Percentiles rank a stretch among this genome's conserved stretches.
Conservation (phyloP, 106 monocot species). For the Alisma plantagoaquatica region DNA sequence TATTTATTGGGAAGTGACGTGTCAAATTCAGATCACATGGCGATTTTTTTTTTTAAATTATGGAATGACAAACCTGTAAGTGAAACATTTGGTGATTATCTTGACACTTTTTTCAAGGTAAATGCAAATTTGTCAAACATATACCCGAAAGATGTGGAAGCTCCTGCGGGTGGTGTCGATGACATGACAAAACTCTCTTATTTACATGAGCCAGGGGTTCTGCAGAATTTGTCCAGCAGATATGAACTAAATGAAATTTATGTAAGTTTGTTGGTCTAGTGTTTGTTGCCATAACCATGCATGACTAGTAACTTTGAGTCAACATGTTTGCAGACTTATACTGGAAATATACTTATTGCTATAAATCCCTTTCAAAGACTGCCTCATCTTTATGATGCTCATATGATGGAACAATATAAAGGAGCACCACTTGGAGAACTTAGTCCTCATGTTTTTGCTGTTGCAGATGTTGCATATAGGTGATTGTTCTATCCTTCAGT, state of each 20-base stretch:
- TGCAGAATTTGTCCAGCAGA: slow-evolving; percentile 7
- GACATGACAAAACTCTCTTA: slow-evolving; percentile 12
- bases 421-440: slow-evolving; percentile 71
- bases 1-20: too few species aligned
- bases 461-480: slow-evolving; percentile 83
- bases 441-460: slow-evolving; percentile 81
- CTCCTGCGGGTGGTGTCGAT: slow-evolving; percentile 9
- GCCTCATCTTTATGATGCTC: slow-evolving; percentile 63
- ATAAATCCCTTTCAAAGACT: slow-evolving; percentile 80
- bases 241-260: slow-evolving; percentile 11
- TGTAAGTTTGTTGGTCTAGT: not conserved
- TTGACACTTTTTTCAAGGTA: not conserved
- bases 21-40: too few species aligned
- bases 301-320: too few species aligned
- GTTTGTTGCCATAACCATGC: too few species aligned
- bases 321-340: slow-evolving; percentile 63
- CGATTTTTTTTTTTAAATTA: too few species aligned
- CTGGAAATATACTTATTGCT: slow-evolving; percentile 78
- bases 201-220: slow-evolving; percentile 11
- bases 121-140: not conserved
- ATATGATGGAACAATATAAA: slow-evolving; percentile 84
- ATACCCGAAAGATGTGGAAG: slow-evolving; percentile 6
- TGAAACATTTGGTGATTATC: too few species aligned
- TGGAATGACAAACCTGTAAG: too few species aligned
- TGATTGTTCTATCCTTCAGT: slow-evolving; percentile 3